Conservation (phyloP, 179 eudicot genomes). For the Beta macrorhiza region DNA sequence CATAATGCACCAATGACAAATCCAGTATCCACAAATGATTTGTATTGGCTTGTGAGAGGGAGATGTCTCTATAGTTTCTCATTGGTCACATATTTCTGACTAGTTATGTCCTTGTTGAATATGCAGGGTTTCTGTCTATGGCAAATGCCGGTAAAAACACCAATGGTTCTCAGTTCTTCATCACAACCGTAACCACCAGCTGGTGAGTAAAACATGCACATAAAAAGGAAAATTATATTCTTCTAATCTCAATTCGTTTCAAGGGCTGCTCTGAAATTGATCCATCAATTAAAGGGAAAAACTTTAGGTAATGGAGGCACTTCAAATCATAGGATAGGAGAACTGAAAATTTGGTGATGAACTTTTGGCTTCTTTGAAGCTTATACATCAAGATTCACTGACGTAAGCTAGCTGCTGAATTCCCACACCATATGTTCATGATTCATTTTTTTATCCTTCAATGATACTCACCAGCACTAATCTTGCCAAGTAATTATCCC, state of each 20-base stretch:
- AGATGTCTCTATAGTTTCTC: background rate
- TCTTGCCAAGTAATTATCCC: background rate
- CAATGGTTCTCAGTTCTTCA: conserved; percentile 97
- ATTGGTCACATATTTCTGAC: background rate
- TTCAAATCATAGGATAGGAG: background rate
- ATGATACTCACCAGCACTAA: background rate
- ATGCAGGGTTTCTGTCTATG: conserved; percentile 83
- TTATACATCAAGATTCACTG: background rate
- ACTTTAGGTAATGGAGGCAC: background rate
- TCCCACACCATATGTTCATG: background rate
- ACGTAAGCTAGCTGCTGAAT: background rate
- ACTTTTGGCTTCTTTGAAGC: background rate
- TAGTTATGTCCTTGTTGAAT: background rate
- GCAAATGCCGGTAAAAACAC: conserved; percentile 94
- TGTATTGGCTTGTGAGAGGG: background rate
- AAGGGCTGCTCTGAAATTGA: background rate
- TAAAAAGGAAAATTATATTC: background rate
- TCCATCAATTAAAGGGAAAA: background rate
- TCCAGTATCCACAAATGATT: background rate
- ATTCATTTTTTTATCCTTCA: background rate
- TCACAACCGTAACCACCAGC: conserved; percentile 94
- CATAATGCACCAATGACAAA: background rate
- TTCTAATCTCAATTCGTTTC: background rate
- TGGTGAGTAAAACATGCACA: conserved; percentile 47
- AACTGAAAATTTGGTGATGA: background rate